These are phyloP conservation scores for Boletus insuetus DNA, from an alignment of 768 basidiomycete genomes.

Conservation along the genomic window DNA sequence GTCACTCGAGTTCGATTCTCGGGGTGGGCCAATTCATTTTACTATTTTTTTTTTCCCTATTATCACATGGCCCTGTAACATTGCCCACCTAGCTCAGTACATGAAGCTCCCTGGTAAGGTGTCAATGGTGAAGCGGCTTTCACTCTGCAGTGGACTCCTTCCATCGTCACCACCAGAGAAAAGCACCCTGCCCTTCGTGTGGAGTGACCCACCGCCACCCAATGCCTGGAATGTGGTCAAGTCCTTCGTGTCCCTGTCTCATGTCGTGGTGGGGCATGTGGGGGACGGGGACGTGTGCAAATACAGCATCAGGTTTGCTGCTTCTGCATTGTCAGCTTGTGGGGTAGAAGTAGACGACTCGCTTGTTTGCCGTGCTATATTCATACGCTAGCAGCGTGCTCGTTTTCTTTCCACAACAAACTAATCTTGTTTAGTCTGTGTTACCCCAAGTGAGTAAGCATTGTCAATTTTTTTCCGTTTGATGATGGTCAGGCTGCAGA, in stretches of 20 bases:
- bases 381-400: too few relatives aligned
- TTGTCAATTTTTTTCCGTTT: too few relatives aligned
- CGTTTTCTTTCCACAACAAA: too few relatives aligned
- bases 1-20: too few relatives aligned
- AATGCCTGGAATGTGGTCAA: conserved; percentile 55
- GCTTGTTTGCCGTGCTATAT: too few relatives aligned
- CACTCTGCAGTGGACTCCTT: conserved; percentile 27
- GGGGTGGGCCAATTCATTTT: too few relatives aligned
- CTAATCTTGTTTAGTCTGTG: too few relatives aligned
- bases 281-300: conserved; percentile 86
- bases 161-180: conserved; percentile 48
- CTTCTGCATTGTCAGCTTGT: conserved; percentile 70
- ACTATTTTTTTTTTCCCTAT: too few relatives aligned
- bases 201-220: conserved; percentile 44
- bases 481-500: too few relatives aligned
- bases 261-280: conserved; percentile 54
- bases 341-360: conserved; percentile 50
- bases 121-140: conserved; percentile 25
- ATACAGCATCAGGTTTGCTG: conserved; percentile 82
- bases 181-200: conserved; percentile 66
- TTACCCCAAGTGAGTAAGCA: too few relatives aligned
- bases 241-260: conserved; percentile 47
- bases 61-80: too few relatives aligned
- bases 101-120: conserved; percentile 28
- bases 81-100: too few relatives aligned